Percentiles rank a stretch among this genome's conserved stretches.
phyloP scores from a whole-genome alignment of 2,329 filamentous ascomycete genomes.

The Chaetothyriales sp. region DNA sequence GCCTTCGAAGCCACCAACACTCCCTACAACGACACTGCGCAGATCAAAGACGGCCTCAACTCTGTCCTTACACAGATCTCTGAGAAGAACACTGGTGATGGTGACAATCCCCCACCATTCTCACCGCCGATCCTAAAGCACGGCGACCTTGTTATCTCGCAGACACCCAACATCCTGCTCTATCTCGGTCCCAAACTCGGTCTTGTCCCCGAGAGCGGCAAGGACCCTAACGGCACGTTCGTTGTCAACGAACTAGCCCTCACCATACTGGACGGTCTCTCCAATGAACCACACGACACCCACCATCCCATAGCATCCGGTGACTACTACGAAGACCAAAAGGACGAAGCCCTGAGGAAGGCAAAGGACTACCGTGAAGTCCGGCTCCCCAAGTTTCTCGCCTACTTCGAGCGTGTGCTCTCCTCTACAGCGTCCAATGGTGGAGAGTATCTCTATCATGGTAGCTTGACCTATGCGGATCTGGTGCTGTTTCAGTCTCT shows the following conservation, averaged over 20 bases:
- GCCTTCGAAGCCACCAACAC: slow-evolving; percentile 55
- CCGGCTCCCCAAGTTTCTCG: slow-evolving; percentile 58
- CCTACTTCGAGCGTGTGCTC: slow-evolving; percentile 56
- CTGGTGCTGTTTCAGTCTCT: slow-evolving; percentile 59
- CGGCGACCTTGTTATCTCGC: slow-evolving; percentile 44
- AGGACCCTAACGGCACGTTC: slow-evolving; percentile 36
- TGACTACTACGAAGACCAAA: slow-evolving; percentile 63
- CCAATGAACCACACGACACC: slow-evolving; percentile 59
- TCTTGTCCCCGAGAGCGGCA: slow-evolving; percentile 33
- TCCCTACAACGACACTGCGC: slow-evolving; percentile 50
- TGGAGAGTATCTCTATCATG: slow-evolving; percentile 53
- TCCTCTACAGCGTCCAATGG: slow-evolving; percentile 43
- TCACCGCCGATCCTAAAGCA: slow-evolving; percentile 53
- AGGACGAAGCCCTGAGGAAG: slow-evolving; percentile 47
- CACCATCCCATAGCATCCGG: slow-evolving; percentile 54
- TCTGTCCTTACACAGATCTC: slow-evolving; percentile 38
- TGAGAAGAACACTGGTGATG: slow-evolving; percentile 28
- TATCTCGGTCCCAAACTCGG: slow-evolving; percentile 53
- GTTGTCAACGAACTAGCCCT: slow-evolving; percentile 50
- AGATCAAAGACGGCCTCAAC: slow-evolving; percentile 37
- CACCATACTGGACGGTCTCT: slow-evolving; percentile 57
- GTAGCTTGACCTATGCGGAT: slow-evolving; percentile 56
- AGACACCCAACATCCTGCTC: slow-evolving; percentile 59
- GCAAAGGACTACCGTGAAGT: slow-evolving; percentile 45
- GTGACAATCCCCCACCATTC: slow-evolving; percentile 49